Base-by-base conservation (phyloP, 305 asterid genomes). In the Solanum chacoense region DNA sequence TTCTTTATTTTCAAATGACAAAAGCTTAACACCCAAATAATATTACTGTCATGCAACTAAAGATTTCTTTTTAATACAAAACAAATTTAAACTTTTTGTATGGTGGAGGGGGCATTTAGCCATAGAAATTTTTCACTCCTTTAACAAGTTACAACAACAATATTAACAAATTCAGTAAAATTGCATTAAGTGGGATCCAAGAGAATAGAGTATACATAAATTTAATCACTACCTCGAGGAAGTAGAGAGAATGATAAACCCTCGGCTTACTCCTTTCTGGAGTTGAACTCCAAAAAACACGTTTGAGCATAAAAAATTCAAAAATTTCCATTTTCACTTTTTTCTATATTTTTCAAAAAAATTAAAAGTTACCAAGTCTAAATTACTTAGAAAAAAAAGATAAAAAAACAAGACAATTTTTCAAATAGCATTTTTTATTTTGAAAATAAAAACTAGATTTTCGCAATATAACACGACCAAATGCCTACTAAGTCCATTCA, bases 171-270 rank as follows among this genome's bases (percentile, higher is more conserved):
- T 59, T 22, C 26, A 63, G 1, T 63, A 10, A 55, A 22, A 63
- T 63, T 0, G 11, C 28, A 4, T 22, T 63, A 63, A 63, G 13
- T 63, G 71, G 0, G 0, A 0, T 63, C 1, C 0, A 1, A 22
- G 28, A 63, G 13, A 0, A 1, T 9, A 63, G 2, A 63, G 2
- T 22, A 63, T 22, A 2, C 3, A 1, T 3, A 63, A 9, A 63
- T 22, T 1, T 63, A 63, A 8, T 1, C 3, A 22, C 13, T 63
- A 63, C 0, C 1, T 63, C 28, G 0, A 22, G 0, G 0, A 22
- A 4, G 7, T 2, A 63, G 7, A 8, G 71, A 63, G 13, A 22
- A 4, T 22, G 28, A 22, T 22, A 22, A 4, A 63, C 1, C 7
- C 28, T 63, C 13, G 3, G 1, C 28, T 0, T 9, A 63, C 71